A percentile compares a stretch with the other conserved stretches of the same genome.
phyloP scores from a whole-genome alignment of 345 rosid species.

The Mangifera indica region DNA sequence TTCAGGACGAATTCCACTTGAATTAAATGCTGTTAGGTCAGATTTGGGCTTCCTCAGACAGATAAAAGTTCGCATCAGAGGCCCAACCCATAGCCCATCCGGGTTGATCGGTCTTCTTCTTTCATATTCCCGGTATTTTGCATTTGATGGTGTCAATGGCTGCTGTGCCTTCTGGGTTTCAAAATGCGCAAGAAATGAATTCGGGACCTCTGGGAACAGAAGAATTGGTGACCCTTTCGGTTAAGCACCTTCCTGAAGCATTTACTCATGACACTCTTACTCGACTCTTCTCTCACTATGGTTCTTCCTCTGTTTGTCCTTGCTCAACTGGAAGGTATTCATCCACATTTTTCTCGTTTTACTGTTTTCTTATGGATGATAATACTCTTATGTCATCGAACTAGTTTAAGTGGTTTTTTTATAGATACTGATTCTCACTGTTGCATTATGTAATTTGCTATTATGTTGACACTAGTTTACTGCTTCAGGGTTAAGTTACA shows the following conservation, averaged over 20 bases:
- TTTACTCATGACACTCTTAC: slow-evolving; percentile 69
- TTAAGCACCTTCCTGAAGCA: slow-evolving; percentile 83
- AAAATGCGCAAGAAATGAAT: slow-evolving; percentile 13
- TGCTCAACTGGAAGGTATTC: slow-evolving; percentile 67
- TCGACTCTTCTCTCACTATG: slow-evolving; percentile 78
- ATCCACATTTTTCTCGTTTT: no score
- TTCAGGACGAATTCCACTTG: no score
- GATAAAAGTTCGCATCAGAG: no score
- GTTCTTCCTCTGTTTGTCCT: slow-evolving; percentile 79
- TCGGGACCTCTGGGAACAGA: slow-evolving; percentile 3
- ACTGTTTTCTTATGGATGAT: neutral
- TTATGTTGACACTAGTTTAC: neutral
- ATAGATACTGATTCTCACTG: no score
- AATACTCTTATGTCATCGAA: neutral
- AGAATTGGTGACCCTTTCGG: slow-evolving; percentile 41
- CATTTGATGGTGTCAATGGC: neutral
- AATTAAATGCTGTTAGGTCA: no score
- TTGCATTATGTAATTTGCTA: neutral
- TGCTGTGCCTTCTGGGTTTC: slow-evolving; percentile 16
- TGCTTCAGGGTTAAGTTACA: no score
- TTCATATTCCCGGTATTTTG: neutral
- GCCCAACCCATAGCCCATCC: no score
- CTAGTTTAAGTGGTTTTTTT: neutral
- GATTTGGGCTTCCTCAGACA: no score
- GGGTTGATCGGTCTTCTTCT: no score